Conservation (phyloP, 2,329 filamentous ascomycete species). For the Albophoma yamanashiensis region DNA sequence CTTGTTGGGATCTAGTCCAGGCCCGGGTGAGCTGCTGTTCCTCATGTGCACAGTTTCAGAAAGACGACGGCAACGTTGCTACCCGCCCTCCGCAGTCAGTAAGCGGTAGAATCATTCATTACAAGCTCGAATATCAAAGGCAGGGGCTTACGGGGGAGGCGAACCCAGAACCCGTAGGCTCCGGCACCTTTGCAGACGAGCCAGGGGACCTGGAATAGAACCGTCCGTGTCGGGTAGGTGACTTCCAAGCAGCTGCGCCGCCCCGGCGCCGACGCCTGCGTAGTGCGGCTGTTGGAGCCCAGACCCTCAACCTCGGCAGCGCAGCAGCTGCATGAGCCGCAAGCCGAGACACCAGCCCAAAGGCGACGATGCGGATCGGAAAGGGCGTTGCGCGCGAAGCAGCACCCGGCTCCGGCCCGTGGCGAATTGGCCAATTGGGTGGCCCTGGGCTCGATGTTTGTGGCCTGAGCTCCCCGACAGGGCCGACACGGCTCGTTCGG, state of each 20-base stretch:
- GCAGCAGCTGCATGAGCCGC: background rate
- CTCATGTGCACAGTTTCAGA: too few species aligned
- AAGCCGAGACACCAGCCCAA: background rate
- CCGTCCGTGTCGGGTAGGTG: background rate
- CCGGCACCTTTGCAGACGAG: background rate
- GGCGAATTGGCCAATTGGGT: background rate
- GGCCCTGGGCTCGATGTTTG: background rate
- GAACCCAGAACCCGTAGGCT: background rate
- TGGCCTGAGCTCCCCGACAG: background rate
- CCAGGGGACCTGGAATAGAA: too few species aligned
- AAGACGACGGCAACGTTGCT: background rate
- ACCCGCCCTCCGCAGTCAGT: background rate
- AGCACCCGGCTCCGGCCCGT: background rate
- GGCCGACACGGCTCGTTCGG: background rate
- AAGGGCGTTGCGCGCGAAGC: background rate
- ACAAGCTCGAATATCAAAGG: background rate
- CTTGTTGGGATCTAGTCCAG: too few species aligned
- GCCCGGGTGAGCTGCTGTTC: too few species aligned
- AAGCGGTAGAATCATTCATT: background rate
- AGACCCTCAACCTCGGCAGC: background rate
- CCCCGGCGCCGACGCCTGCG: background rate
- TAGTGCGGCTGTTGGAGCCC: too few species aligned
- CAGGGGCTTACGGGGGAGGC: background rate
- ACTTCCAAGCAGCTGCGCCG: background rate
- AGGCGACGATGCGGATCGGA: background rate